Evolutionary conservation across 768 basidiomycete species (phyloP), one percentile per base, ranked within the genome.

Genomic region (Chlorophyllum brunneum): DNA sequence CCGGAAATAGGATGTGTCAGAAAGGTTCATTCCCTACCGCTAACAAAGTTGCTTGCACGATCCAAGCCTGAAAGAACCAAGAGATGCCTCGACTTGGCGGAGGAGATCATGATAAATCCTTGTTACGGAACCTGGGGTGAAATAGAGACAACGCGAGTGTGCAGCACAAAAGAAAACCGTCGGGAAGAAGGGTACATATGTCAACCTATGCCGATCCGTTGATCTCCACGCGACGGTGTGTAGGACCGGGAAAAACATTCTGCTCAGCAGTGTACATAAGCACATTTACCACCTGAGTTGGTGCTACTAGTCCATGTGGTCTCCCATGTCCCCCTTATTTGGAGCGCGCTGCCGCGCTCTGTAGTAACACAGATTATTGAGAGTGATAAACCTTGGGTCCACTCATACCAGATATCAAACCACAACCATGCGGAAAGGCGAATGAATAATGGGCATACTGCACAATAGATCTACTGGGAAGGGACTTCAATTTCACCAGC

Each of bases 401-500:
- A 39, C 2, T 39, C 20, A 39, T 7, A 6, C 8, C 30, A 9
- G 30, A 13, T 13, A 31, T 5, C 2, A 5, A 31, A 5, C 30
- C 15, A 31, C 30, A 31, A 13, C 15, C n/a, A 40, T 42, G 57
- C 51, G 56, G 37, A 37, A 55, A 59, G 55, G 55, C 38, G 55
- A 53, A 57, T 64, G 58, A 39, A 70, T 60, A 60, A 48, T 11
- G 10, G 44, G 37, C 44, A 50, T 38, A 55, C 34, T 43, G 41
- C 58, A 63, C 52, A 58, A 61, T 56, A 61, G 56, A 57, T 70
- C 70, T 89, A 93, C 82, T 90, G 88, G 54, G 86, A 86, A 50
- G 92, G 90, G 51, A 92, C 80, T 71, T 92, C 89, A 56, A 92
- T 75, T 68, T 92, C 90, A 50, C 88, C 90, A 54, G 82, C 78